Base-by-base conservation (phyloP, 495 filamentous ascomycete species). In the Aspergillus avenaceus region DNA sequence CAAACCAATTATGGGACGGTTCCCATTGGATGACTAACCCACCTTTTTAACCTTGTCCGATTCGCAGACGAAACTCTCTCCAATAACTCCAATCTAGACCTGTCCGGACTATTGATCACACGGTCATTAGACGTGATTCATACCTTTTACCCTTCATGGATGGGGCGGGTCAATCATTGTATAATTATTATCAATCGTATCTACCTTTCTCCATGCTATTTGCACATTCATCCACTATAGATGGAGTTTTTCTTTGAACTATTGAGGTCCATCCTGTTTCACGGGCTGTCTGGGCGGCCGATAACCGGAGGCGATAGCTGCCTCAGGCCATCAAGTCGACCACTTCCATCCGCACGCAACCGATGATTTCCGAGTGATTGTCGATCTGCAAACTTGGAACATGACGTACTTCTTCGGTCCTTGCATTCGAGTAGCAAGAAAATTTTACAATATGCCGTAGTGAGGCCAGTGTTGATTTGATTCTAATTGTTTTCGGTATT, bases 151-250 rank as follows among this genome's bases (percentile, higher is more conserved):
- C n/a, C n/a, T n/a, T n/a, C n/a, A n/a, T n/a, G n/a, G n/a, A n/a
- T n/a, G n/a, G n/a, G n/a, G n/a, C n/a, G n/a, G n/a, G 12, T 52
- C 49, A 52, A 45, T 45, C 41, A 38, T 9, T 19, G 31, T 18
- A 23, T 23, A 36, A 23, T 14, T 12, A 52, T 52, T 52, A 45
- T 23, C 49, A 52, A 52, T 18, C n/a, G n/a, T 2, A 9, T 24
- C n/a, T 18, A 32, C 21, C 34, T 4, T 24, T 12, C 22, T 14
- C 12, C 41, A 28, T 45, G 24, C 13, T n/a, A 36, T 16, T 36
- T 36, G 32, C 18, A 14, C 4, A 36, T 5, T n/a, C 32, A n/a
- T 12, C 6, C n/a, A 36, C 18, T 16, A 13, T 14, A 6, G 12
- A 36, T 36, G 32, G 32, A 36, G 32, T 36, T 36, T 14, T 4